Percentiles rank a stretch among this genome's conserved stretches.
These are phyloP conservation scores for Fusarium bactridioides DNA, from an alignment of 2,329 filamentous ascomycete genomes.

Conservation along the genomic window DNA sequence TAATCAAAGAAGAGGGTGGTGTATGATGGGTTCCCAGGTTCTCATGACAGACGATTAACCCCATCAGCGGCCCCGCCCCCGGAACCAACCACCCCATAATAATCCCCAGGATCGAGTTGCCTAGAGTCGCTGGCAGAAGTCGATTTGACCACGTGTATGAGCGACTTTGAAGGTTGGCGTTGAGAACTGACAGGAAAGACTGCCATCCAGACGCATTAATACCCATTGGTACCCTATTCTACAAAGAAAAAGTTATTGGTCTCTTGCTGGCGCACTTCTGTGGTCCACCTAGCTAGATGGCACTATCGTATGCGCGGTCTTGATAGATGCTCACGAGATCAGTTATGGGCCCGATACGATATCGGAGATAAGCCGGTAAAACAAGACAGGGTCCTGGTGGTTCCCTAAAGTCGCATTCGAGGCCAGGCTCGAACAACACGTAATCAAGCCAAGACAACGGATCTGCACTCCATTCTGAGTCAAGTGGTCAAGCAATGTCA, in stretches of 20 bases:
- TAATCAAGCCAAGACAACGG: conserved; percentile 33
- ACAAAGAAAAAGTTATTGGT: conserved; percentile 4
- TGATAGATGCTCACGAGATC: conserved; percentile 38
- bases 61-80: conserved; percentile 34
- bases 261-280: not conserved
- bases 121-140: conserved; percentile 17
- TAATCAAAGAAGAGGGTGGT: conserved; percentile 43
- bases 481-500: conserved; percentile 31
- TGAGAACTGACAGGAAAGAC: conserved; percentile 1
- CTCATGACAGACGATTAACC: conserved; percentile 16
- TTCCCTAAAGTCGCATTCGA: conserved; percentile 4
- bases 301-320: conserved; percentile 29
- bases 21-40: conserved; percentile 11
- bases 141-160: conserved; percentile 35
- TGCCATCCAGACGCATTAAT: conserved; percentile 23
- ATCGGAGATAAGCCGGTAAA: conserved; percentile 42
- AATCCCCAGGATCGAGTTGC: conserved; percentile 17
- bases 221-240: conserved; percentile 28
- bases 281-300: conserved; percentile 13
- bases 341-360: conserved; percentile 37
- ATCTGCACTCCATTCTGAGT: conserved; percentile 35
- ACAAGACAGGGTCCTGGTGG: conserved; percentile 13
- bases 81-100: conserved; percentile 35
- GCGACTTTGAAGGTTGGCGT: conserved; percentile 6
- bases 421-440: conserved; percentile 26